Conservation (phyloP, 2,329 filamentous ascomycete genomes). For the Scleromitrula shiraiana region DNA sequence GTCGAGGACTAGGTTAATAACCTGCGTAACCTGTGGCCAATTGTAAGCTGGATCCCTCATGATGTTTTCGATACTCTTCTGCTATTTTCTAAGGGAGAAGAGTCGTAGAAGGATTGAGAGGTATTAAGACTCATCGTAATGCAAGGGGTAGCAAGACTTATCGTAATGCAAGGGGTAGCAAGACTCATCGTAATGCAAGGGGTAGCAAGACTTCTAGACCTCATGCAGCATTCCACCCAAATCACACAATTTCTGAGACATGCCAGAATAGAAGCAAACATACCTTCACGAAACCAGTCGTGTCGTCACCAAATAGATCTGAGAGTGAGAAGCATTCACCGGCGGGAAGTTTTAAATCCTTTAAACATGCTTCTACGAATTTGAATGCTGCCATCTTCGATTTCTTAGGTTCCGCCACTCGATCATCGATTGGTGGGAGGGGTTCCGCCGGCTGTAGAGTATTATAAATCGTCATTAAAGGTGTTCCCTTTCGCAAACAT, state of each 20-base stretch:
- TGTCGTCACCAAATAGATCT: conserved; percentile 88
- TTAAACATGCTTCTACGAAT: conserved; percentile 83
- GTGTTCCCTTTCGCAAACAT: conserved; percentile 73
- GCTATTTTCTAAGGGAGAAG: not conserved
- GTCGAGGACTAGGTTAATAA: conserved; percentile 88
- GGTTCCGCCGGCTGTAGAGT: conserved; percentile 62
- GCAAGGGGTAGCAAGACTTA: too few species aligned
- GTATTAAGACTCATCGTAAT: too few species aligned
- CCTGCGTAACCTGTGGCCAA: conserved; percentile 66
- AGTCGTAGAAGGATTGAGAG: not conserved
- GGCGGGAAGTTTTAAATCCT: conserved; percentile 66
- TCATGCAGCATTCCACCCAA: not conserved
- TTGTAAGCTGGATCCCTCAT: conserved; percentile 5
- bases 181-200: too few species aligned
- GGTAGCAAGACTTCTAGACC: too few species aligned
- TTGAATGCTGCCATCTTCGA: conserved; percentile 86
- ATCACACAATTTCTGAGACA: not conserved
- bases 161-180: too few species aligned
- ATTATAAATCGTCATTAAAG: conserved; percentile 85
- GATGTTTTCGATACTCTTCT: not conserved
- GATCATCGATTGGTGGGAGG: conserved; percentile 55
- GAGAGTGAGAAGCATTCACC: conserved; percentile 86
- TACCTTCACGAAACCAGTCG: conserved; percentile 94
- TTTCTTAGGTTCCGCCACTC: conserved; percentile 60
- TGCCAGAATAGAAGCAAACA: conserved; percentile 10